These are phyloP conservation scores for Aspergillus uvarum DNA, from an alignment of 2,329 filamentous ascomycete species.

Conservation along the genomic window DNA sequence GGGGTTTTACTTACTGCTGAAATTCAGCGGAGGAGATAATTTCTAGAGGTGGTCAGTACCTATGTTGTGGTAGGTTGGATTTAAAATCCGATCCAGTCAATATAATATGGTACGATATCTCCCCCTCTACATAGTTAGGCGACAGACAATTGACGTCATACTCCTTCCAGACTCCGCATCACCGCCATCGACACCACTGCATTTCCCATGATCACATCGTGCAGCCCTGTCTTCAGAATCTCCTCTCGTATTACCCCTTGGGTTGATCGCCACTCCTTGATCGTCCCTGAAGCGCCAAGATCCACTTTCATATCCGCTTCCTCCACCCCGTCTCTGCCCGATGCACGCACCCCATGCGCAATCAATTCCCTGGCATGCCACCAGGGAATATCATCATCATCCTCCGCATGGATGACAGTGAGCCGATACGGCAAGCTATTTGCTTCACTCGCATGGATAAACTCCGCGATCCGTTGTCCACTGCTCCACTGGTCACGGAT, in stretches of 20 bases:
- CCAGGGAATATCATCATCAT: slow-evolving; percentile 37
- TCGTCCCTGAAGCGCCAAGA: slow-evolving; percentile 6
- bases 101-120: no score
- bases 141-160: not conserved
- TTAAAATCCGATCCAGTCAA: not conserved
- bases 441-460: slow-evolving; percentile 6
- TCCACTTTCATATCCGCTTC: not conserved
- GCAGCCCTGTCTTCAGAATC: slow-evolving; percentile 10
- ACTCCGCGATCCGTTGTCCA: slow-evolving; percentile 8
- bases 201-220: slow-evolving; percentile 13
- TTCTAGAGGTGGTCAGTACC: no score
- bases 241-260: slow-evolving; percentile 10
- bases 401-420: slow-evolving; percentile 37
- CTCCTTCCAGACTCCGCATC: slow-evolving; percentile 3
- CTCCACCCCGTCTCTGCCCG: not conserved
- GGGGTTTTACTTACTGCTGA: no score
- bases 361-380: slow-evolving; percentile 14
- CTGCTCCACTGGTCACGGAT: slow-evolving; percentile 16
- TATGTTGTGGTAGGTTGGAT: not conserved
- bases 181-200: slow-evolving; percentile 12
- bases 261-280: slow-evolving; percentile 8
- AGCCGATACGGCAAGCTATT: slow-evolving; percentile 29
- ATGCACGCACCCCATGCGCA: slow-evolving; percentile 3
- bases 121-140: no score
- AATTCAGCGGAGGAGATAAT: no score